Base-by-base conservation (phyloP, 768 basidiomycete genomes). In the Leccinum imitatum region DNA sequence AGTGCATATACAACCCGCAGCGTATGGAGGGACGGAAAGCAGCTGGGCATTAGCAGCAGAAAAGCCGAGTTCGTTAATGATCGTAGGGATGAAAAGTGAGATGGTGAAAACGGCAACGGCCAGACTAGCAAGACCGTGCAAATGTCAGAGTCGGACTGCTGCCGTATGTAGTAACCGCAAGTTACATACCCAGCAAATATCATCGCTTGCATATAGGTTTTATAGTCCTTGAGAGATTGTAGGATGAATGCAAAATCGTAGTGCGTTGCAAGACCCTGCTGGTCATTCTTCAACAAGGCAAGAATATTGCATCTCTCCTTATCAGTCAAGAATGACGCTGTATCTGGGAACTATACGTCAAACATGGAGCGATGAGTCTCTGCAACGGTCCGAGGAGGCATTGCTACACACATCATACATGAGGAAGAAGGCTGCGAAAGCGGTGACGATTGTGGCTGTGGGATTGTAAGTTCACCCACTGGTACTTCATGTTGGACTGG, bases 251-350 rank as follows among this genome's bases (percentile, higher is more conserved):
- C 75, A 30, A 66, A 70, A 48, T 79, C 72, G 53, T 74, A 82
- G 57, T 81, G 77, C 1, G 78, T 82, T 9, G 80, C 75, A 25
- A 78, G 77, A 59, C 76, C 75, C 62, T 77, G 77, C 2, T 73
- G 67, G 54, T 84, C 82, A 53, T 78, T 75, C 60, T 76, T 78
- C 56, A 84, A 67, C 17, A 56, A 41, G n/a, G 2, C 47, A 13
- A 78, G 59, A 6, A 84, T 70, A 52, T 70, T 64, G 47, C 55
- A 63, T 51, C 76, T 77, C 63, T 87, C 85, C 2, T 63, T 57
- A 9, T 76, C 73, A 11, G 76, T 80, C 58, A 86, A 70, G 73
- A 86, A 87, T 23, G 71, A 76, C 11, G 85, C 85, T 1, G 84
- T 87, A 62, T 81, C 80, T 25, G 85, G 84, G 68, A 82, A 85